Conservation (phyloP, 345 rosid species). For the Syzygium jambos region DNA sequence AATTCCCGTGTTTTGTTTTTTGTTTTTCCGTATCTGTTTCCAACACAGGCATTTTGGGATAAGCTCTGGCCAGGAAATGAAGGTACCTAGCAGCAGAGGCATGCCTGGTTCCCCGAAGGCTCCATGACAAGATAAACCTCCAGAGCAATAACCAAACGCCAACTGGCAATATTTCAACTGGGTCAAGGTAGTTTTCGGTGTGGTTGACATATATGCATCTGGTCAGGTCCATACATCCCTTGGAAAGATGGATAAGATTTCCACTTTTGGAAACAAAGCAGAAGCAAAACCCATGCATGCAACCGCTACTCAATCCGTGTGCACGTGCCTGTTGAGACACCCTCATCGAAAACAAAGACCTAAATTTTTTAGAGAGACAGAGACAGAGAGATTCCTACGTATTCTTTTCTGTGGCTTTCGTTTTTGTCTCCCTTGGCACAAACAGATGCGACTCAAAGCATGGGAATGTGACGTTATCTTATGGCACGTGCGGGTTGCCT, state of each 20-base stretch:
- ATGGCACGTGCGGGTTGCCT: background rate
- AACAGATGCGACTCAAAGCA: background rate
- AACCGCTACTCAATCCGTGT: background rate
- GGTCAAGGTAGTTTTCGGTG: background rate
- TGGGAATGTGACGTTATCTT: background rate
- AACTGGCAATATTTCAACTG: background rate
- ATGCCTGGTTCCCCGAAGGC: background rate
- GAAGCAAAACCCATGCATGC: background rate
- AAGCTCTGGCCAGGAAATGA: background rate
- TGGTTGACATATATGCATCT: background rate
- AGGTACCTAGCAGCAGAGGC: background rate
- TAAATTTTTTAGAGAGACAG: too few species aligned
- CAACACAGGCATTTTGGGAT: background rate
- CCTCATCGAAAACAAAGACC: background rate
- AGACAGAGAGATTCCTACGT: background rate
- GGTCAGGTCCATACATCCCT: background rate
- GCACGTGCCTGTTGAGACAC: background rate
- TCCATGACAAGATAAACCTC: background rate
- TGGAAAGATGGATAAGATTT: background rate
- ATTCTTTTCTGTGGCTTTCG: background rate
- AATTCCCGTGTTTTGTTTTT: too few species aligned
- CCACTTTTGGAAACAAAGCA: background rate
- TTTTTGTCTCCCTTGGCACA: background rate
- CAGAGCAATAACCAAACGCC: background rate
- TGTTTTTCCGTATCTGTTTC: too few species aligned